Conservation (phyloP, 2,329 filamentous ascomycete species). For the Colletotrichum sp. region DNA sequence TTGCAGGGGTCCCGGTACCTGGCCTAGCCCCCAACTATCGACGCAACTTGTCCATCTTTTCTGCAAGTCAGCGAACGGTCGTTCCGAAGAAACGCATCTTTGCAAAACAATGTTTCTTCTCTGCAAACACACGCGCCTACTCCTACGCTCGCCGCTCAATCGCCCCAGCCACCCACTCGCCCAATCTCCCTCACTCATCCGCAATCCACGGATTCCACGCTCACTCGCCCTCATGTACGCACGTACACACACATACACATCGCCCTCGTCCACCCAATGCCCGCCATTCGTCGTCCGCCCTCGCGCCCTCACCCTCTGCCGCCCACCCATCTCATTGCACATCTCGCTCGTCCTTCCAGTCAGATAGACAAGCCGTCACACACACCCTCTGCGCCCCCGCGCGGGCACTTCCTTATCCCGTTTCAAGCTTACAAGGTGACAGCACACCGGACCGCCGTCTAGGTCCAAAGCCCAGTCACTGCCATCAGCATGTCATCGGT, state of each 20-base stretch:
- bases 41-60: neutral
- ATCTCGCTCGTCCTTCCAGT: neutral
- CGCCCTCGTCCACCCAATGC: neutral
- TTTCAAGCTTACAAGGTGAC: constrained; percentile 12
- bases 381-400: constrained; percentile 13
- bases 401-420: constrained; percentile 5
- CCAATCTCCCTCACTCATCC: neutral
- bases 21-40: neutral
- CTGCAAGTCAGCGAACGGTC: neutral
- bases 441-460: constrained; percentile 1
- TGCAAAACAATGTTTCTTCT: constrained; percentile 20
- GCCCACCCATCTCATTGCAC: neutral
- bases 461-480: neutral
- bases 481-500: neutral
- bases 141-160: neutral
- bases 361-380: neutral
- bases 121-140: constrained; percentile 17
- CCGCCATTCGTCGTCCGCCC: neutral
- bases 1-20: neutral
- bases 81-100: constrained; percentile 16
- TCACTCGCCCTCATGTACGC: neutral
- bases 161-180: neutral
- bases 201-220: neutral
- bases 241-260: neutral
- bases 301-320: neutral